phyloP scores from a whole-genome alignment of 306 rosid genomes.

The Castanea mollissima region DNA sequence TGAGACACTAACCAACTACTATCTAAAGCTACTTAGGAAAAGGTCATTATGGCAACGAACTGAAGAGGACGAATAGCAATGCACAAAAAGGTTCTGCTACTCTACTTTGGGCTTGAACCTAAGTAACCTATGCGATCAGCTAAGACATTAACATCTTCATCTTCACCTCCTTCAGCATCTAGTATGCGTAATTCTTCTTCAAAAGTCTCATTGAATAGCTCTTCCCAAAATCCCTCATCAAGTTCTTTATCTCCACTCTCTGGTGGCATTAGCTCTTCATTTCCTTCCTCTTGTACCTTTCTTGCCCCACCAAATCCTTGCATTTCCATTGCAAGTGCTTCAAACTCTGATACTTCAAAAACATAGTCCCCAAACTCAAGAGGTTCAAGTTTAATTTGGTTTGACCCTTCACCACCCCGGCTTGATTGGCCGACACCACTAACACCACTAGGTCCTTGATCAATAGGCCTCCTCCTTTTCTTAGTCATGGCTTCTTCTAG shows the following conservation, averaged over 20 bases:
- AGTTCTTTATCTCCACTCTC: conserved; percentile 62
- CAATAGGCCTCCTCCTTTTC: conserved; percentile 75
- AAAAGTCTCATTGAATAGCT: conserved; percentile 29
- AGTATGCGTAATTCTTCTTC: conserved; percentile 34
- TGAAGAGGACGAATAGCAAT: conserved; percentile 18
- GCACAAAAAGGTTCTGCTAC: conserved; percentile 6
- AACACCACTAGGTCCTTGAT: conserved; percentile 33
- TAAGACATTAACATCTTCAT: conserved; percentile 55
- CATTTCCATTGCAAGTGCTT: conserved; percentile 75
- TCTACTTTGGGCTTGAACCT: conserved; percentile 52
- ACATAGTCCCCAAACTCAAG: conserved; percentile 39
- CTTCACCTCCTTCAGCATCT: conserved; percentile 32
- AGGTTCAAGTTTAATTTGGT: conserved; percentile 51
- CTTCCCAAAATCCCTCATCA: conserved; percentile 63
- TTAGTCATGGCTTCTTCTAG: conserved; percentile 63
- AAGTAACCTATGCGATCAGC: conserved; percentile 54
- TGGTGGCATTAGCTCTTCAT: conserved; percentile 28
- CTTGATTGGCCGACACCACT: conserved; percentile 28
- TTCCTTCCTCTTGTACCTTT: conserved; percentile 32
- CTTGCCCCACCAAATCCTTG: conserved; percentile 57
- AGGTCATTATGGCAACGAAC: conserved; percentile 6
- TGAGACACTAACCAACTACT: background rate
- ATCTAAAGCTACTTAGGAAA: background rate
- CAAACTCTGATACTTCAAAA: conserved; percentile 69
- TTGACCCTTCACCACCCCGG: conserved; percentile 10